Evolutionary conservation across 2,329 filamentous ascomycete genomes (phyloP).

Genomic region (Elsinoe necatrix): DNA sequence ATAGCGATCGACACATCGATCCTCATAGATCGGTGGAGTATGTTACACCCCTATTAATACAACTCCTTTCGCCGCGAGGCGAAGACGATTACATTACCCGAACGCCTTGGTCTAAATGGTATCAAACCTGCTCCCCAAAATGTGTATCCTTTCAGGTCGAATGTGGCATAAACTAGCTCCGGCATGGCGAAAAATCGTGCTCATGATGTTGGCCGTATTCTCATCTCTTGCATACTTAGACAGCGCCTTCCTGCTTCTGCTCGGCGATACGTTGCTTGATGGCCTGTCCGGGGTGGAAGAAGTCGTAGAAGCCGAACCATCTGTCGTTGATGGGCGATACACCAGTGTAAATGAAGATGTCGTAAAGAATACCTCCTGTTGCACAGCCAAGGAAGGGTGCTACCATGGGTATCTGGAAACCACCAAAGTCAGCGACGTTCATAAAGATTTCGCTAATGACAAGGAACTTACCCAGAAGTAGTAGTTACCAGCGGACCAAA

Average conservation of each 20-base stretch:
- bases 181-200: neutral
- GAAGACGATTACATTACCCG: neutral
- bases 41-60: conserved; percentile 5
- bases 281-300: conserved; percentile 21
- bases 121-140: neutral
- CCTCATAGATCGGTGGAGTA: conserved; percentile 9
- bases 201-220: neutral
- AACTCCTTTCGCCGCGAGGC: neutral
- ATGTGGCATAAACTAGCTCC: neutral
- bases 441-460: neutral
- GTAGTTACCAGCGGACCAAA: conserved; percentile 53
- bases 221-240: conserved; percentile 18
- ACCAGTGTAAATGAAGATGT: conserved; percentile 43
- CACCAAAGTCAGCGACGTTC: neutral
- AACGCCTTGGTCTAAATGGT: neutral
- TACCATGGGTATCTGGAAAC: conserved; percentile 11
- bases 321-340: conserved; percentile 37
- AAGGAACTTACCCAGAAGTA: conserved; percentile 51
- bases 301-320: conserved; percentile 17
- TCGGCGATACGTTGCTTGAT: conserved; percentile 19
- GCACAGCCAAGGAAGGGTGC: conserved; percentile 31
- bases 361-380: conserved; percentile 41
- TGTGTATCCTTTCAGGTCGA: neutral
- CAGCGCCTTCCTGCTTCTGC: conserved; percentile 25
- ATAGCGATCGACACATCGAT: conserved; percentile 13